Percentiles rank a stretch among this genome's conserved stretches.
phyloP scores from a whole-genome alignment of 176 grass and related monocot species.

The Carex pumila region DNA sequence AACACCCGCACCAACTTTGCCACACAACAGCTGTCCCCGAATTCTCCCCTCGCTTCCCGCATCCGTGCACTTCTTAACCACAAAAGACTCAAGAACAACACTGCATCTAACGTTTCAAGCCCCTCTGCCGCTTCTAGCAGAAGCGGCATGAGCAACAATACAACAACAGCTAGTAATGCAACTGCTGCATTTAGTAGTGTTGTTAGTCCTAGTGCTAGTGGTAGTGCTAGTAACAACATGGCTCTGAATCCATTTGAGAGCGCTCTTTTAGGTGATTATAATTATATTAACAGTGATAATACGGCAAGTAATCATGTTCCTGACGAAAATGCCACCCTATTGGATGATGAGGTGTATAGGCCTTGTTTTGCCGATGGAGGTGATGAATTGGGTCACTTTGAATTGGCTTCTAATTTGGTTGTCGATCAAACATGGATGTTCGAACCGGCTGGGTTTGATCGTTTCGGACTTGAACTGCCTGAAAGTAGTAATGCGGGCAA shows the following conservation, averaged over 20 bases:
- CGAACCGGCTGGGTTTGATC: constrained; percentile 40
- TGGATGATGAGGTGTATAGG: constrained; percentile 39
- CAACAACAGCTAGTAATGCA: neutral
- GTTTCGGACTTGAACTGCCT: constrained; percentile 37
- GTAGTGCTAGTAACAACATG: constrained; percentile 7
- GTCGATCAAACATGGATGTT: constrained; percentile 56
- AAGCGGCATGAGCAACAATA: neutral
- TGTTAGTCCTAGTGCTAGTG: constrained; percentile 11
- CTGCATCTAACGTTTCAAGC: constrained; percentile 22
- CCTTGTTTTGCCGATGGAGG: constrained; percentile 29
- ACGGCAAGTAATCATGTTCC: constrained; percentile 11
- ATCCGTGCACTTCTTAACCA: constrained; percentile 66
- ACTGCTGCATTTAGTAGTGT: neutral
- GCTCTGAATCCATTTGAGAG: neutral
- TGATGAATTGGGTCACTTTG: constrained; percentile 7
- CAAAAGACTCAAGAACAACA: constrained; percentile 63
- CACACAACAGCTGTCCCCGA: constrained; percentile 27
- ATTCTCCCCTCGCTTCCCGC: constrained; percentile 60
- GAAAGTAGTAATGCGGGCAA: constrained; percentile 19
- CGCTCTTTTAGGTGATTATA: neutral
- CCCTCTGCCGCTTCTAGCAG: neutral
- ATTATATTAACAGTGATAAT: neutral
- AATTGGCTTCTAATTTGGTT: neutral
- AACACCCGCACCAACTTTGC: constrained; percentile 87
- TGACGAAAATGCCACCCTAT: constrained; percentile 9